Evolutionary conservation across 2,329 filamentous ascomycete genomes (phyloP).

Genomic region (Coniella vitis): DNA sequence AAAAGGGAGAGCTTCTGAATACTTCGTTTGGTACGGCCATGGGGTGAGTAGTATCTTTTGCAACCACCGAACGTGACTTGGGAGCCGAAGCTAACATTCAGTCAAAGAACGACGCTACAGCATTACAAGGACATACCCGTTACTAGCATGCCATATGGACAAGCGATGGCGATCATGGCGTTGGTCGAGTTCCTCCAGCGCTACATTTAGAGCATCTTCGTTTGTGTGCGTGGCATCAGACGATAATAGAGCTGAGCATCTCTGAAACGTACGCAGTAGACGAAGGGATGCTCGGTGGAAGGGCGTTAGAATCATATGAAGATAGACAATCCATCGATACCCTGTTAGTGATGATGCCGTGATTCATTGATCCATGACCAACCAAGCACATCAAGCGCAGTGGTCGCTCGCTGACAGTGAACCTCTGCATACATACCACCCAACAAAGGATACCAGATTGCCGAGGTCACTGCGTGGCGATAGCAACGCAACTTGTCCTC

Average conservation of each 20-base stretch:
- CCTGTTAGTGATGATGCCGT: no score
- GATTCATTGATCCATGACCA: no score
- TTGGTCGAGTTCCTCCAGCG: conserved; percentile 65
- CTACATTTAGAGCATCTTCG: conserved; percentile 31
- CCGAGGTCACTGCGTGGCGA: no score
- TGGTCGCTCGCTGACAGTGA: no score
- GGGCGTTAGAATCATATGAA: no score
- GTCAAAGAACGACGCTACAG: conserved; percentile 48
- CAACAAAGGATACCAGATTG: no score
- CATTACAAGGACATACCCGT: conserved; percentile 71
- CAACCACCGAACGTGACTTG: not conserved
- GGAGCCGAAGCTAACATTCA: not conserved
- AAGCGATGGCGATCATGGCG: conserved; percentile 80
- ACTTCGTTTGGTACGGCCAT: conserved; percentile 76
- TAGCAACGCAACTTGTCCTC: no score
- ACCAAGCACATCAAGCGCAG: no score
- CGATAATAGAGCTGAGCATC: not conserved
- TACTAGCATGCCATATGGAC: conserved; percentile 79
- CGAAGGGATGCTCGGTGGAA: no score
- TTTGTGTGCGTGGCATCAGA: not conserved
- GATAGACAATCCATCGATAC: no score
- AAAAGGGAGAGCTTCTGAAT: conserved; percentile 62
- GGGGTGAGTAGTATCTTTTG: conserved; percentile 36
- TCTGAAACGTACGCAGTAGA: not conserved
- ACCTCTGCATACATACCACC: no score